A percentile compares a stretch with the other conserved stretches of the same genome.
phyloP scores from a whole-genome alignment of 176 grass and related monocot species.

The Coix lacrymajobi region DNA sequence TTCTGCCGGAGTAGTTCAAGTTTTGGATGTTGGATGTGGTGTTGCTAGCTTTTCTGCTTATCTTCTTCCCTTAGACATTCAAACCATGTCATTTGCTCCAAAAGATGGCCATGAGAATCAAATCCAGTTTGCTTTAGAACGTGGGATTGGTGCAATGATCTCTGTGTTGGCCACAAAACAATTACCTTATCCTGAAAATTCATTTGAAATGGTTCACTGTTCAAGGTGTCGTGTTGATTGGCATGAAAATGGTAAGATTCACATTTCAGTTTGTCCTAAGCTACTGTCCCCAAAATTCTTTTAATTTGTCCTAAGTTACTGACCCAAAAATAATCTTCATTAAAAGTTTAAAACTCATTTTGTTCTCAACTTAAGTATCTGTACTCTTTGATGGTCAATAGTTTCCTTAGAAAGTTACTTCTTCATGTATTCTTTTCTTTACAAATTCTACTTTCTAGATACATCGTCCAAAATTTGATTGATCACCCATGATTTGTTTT shows the following conservation, averaged over 20 bases:
- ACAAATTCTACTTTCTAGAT: background rate
- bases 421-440: slow-evolving; percentile 10
- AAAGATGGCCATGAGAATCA: slow-evolving; percentile 99
- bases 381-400: background rate
- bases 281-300: background rate
- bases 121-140: slow-evolving; percentile 94
- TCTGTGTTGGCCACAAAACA: slow-evolving; percentile 91
- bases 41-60: slow-evolving; percentile 97
- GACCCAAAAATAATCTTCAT: background rate
- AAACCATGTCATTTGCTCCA: slow-evolving; percentile 93
- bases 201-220: slow-evolving; percentile 99
- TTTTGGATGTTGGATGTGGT: slow-evolving; percentile 88
- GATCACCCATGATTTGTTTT: slow-evolving; percentile 5
- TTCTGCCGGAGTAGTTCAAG: slow-evolving; percentile 82
- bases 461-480: background rate
- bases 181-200: slow-evolving; percentile 68
- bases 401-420: slow-evolving; percentile 4
- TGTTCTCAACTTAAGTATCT: background rate
- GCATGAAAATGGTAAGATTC: slow-evolving; percentile 86
- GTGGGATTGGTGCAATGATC: slow-evolving; percentile 91
- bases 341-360: slow-evolving; percentile 3
- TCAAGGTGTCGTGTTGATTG: slow-evolving; percentile 94
- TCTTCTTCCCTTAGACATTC: slow-evolving; percentile 78
- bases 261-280: background rate
- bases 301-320: background rate